Base-by-base conservation (phyloP, 1,139 yeast species). In the Debaryomyces robertsiae region DNA sequence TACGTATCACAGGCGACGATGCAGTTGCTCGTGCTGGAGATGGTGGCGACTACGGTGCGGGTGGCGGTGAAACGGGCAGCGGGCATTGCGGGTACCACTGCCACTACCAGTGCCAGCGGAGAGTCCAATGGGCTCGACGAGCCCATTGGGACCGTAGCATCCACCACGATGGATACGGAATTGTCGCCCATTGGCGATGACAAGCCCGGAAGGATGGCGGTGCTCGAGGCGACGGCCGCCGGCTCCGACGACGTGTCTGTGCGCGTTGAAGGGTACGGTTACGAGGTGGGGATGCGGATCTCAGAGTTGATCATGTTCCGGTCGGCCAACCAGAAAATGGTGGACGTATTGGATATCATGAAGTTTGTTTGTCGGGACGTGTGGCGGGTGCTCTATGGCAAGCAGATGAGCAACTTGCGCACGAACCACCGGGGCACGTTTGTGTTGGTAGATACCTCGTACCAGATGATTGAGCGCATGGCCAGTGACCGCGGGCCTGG, bases 371-470 rank as follows among this genome's bases (percentile, higher is more conserved):
- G 98, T 61, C 78, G 95, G 38, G 97, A 93, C 53, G 84, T 91
- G 27, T 91, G 98, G 98, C 81, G 79, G 52, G 66, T 77, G 39
- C 58, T 91, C 30, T 90, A 81, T 63, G 79, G 82, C 35, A 93
- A 90, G 61, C 97, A 87, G 62, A 88, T 93, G 73, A 96, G 90
- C 61, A 90, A 89, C 55, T 71, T 93, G 46, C 77, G 95, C 48
- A 93, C 98, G 1, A 93, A 93, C 59, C 98, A 93, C 59, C 67
- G 95, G 38, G 90, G 94, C 4, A 85, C 93, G 0, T 88, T 82
- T 62, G 94, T 88, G 27, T 68, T 88, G 39, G 80, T 86, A 11
- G 96, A 88, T 58, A 79, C 77, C 55, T 66, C 66, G 38, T 84
- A 84, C 64, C 71, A 73, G 43, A 68, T 79, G 43, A 75, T 87